Evolutionary conservation across 371 early-diverging fungal genomes (phyloP), one percentile per base, ranked within the genome.

Genomic region (Mortierella polycephala): DNA sequence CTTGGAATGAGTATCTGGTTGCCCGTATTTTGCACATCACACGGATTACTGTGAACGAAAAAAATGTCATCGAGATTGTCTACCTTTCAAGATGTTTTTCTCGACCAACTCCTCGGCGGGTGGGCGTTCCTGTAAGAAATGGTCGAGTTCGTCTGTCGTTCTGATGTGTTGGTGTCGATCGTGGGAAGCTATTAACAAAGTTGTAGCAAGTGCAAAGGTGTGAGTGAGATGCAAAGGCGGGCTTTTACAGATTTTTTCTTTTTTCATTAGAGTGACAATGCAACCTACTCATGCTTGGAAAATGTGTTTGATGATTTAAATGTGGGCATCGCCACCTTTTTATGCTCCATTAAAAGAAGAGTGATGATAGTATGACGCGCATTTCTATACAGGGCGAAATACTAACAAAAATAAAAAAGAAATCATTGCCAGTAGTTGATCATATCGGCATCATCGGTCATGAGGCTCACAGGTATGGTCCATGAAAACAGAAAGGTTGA

Each of bases 81-180:
- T 83, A 87, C 90, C 87, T 83, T 87, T 87, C 49, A 93, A 68
- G 63, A 93, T 92, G 62, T 91, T 90, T 75, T 86, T 87, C 60
- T 91, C 88, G 7, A 92, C 85, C n/a, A 93, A 83, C n/a, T 90
- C 91, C 62, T 89, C 89, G 13, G 86, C 82, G 12, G 86, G 87
- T 57, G 89, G 88, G 23, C 93, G 84, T 21, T 86, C 83, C 37
- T 88, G 76, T 37, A 93, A 74, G 59, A 87, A 84, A 64, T 84
- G 84, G 42, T 89, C 87, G 21, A 91, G 65, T 18, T 60, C 65
- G 12, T 73, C 23, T 6, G 63, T 53, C 16, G 67, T 60, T 37
- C 67, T 61, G 47, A 62, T 62, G 21, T 67, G 67, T 42, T 69
- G 62, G 8, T 52, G 30, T 30, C 30, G 30, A 1, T 30, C 51